Evolutionary conservation across 176 grass and related monocot species (phyloP).

Genomic region (Dactylis glomerata): DNA sequence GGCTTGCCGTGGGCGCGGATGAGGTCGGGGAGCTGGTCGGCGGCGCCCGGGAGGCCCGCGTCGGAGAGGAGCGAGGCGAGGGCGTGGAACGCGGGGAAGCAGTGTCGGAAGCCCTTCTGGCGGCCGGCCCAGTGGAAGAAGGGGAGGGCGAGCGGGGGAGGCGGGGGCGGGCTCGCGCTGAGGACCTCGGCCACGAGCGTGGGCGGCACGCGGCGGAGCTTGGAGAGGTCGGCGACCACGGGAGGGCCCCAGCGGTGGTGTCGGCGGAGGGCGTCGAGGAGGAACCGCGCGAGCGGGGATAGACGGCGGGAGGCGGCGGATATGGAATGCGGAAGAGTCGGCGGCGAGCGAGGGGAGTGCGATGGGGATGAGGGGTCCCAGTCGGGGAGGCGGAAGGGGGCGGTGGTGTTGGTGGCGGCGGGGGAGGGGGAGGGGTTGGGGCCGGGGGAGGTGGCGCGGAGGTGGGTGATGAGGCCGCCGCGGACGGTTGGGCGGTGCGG

Average conservation of each 20-base stretch:
- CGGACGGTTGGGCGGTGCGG: conserved; percentile 59
- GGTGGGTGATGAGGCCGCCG: conserved; percentile 43
- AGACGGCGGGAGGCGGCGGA: conserved; percentile 50
- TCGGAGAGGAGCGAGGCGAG: conserved; percentile 52
- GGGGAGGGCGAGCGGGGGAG: conserved; percentile 58
- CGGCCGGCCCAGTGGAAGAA: conserved; percentile 88
- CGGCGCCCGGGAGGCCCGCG: conserved; percentile 43
- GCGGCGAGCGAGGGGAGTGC: background rate
- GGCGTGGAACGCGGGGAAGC: conserved; percentile 75
- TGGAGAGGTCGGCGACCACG: conserved; percentile 61
- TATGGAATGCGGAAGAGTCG: background rate
- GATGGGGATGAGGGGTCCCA: conserved; percentile 46
- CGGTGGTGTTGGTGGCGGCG: background rate
- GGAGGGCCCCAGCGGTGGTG: conserved; percentile 62
- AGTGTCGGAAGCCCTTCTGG: conserved; percentile 73
- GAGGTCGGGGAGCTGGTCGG: conserved; percentile 81
- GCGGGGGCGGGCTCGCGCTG: conserved; percentile 36
- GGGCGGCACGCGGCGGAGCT: conserved; percentile 69
- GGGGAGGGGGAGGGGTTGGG: background rate
- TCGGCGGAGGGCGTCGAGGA: conserved; percentile 64
- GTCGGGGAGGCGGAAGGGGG: conserved; percentile 34
- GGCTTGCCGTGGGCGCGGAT: conserved; percentile 67
- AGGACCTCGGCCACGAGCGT: conserved; percentile 63
- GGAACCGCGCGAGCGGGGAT: conserved; percentile 64
- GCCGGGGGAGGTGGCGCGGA: conserved; percentile 18